Percentiles rank a stretch among this genome's conserved stretches.
These are phyloP conservation scores for Tulasnella sp. DNA, from an alignment of 768 basidiomycete genomes.

Conservation along the genomic window DNA sequence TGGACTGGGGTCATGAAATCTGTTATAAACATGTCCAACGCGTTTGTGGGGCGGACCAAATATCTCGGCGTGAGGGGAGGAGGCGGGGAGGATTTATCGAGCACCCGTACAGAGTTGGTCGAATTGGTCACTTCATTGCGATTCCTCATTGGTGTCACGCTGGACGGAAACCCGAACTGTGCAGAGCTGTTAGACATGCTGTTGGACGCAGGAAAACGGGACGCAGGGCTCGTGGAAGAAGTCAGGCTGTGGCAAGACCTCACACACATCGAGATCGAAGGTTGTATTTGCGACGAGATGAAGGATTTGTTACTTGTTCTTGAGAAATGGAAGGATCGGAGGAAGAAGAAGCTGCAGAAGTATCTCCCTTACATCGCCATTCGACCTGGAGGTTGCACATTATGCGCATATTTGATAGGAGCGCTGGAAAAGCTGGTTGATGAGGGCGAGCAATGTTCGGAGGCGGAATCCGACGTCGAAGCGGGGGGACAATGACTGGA, in stretches of 20 bases:
- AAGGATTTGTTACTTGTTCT: neutral
- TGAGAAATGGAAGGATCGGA: neutral
- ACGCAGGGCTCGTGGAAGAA: neutral
- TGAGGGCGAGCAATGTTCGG: neutral
- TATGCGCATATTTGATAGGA: neutral
- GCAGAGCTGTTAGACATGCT: neutral
- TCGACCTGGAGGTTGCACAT: neutral
- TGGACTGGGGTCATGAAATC: neutral
- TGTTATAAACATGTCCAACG: neutral
- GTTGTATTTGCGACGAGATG: neutral
- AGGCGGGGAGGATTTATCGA: neutral
- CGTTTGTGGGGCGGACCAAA: neutral
- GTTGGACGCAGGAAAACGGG: neutral
- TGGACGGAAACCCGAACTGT: neutral
- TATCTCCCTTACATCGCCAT: neutral
- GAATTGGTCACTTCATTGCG: neutral
- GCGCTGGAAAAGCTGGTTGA: neutral
- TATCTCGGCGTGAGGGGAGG: neutral
- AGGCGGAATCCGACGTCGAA: neutral
- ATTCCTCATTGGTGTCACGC: neutral
- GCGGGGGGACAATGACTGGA: neutral
- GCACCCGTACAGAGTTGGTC: neutral
- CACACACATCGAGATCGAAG: neutral
- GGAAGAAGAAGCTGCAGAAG: neutral
- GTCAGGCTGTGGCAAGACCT: neutral